Conservation (phyloP, 140 eudicot genomes). For the Anethum foeniculum region DNA sequence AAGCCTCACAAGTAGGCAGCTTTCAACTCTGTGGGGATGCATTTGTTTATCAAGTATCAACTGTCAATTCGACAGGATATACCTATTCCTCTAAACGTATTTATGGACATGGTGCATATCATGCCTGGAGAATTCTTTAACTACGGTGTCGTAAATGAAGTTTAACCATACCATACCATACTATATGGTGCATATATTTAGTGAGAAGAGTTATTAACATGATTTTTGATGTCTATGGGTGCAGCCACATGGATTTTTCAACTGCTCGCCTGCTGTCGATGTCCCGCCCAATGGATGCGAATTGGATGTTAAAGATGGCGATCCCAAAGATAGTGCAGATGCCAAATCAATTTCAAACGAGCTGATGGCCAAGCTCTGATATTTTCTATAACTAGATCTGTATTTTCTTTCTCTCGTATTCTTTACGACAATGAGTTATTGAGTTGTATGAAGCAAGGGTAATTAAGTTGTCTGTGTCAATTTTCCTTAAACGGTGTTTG, state of each 20-base stretch:
- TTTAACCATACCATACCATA: not conserved
- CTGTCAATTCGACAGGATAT: not conserved
- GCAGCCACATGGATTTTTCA: conserved; percentile 97
- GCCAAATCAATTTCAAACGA: conserved; percentile 47
- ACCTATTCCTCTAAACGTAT: not conserved
- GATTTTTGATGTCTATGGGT: conserved; percentile 12
- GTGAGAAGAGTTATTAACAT: not conserved
- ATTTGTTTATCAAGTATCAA: not conserved
- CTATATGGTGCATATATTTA: not conserved
- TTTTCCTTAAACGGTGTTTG: not conserved
- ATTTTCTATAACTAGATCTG: not conserved
- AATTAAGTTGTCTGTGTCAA: not conserved
- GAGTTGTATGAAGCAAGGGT: not conserved
- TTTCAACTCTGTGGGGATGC: not conserved
- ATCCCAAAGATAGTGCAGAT: conserved; percentile 46
- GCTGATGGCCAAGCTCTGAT: conserved; percentile 67
- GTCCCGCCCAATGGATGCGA: conserved; percentile 80
- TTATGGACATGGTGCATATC: not conserved
- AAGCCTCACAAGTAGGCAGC: not conserved
- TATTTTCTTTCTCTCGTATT: not conserved
- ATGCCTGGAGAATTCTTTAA: not conserved
- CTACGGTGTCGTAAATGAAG: not conserved
- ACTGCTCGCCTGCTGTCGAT: conserved; percentile 90
- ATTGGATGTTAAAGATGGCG: conserved; percentile 55
- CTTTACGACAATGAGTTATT: not conserved